These are phyloP conservation scores for Thalassiosira allenii DNA, from an alignment of 352 stramenopile genomes.

Conservation along the genomic window DNA sequence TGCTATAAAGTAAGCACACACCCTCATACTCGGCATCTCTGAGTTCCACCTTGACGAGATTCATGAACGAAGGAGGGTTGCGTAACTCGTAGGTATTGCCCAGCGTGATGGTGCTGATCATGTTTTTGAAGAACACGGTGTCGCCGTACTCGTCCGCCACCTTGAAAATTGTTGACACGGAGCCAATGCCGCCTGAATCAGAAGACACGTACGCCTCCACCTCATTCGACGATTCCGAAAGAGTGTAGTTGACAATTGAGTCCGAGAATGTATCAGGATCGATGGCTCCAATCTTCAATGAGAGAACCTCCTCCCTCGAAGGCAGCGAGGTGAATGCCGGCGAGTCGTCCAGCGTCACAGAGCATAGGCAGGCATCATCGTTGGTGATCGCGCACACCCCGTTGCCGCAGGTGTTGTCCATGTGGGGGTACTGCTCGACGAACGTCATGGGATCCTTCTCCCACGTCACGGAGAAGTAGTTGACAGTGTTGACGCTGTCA, in stretches of 20 bases:
- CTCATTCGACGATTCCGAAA: conserved; percentile 49
- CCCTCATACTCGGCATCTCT: conserved; percentile 65
- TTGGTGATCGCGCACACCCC: conserved; percentile 49
- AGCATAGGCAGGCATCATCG: conserved; percentile 64
- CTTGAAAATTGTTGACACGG: conserved; percentile 47
- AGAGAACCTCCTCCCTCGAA: conserved; percentile 63
- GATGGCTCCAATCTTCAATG: conserved; percentile 59
- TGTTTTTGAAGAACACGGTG: conserved; percentile 40
- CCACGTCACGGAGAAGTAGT: conserved; percentile 64
- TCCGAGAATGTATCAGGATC: conserved; percentile 57
- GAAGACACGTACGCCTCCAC: conserved; percentile 30
- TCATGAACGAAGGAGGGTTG: conserved; percentile 26
- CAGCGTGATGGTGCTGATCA: conserved; percentile 33
- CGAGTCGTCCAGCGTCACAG: conserved; percentile 49
- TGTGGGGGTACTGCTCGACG: conserved; percentile 46
- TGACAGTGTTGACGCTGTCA: conserved; percentile 53
- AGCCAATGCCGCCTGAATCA: conserved; percentile 10
- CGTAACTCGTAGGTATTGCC: conserved; percentile 29
- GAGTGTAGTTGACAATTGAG: conserved; percentile 39
- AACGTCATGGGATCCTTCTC: conserved; percentile 53
- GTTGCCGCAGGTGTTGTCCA: conserved; percentile 61
- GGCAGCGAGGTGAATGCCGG: conserved; percentile 56
- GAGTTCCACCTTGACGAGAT: conserved; percentile 21
- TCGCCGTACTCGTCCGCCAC: conserved; percentile 35
- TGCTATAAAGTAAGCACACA: conserved; percentile 8